A percentile compares a stretch with the other conserved stretches of the same genome.
Evolutionary conservation across 2,329 filamentous ascomycete species (phyloP).

Genomic region (Cercospora zeae-maydis): DNA sequence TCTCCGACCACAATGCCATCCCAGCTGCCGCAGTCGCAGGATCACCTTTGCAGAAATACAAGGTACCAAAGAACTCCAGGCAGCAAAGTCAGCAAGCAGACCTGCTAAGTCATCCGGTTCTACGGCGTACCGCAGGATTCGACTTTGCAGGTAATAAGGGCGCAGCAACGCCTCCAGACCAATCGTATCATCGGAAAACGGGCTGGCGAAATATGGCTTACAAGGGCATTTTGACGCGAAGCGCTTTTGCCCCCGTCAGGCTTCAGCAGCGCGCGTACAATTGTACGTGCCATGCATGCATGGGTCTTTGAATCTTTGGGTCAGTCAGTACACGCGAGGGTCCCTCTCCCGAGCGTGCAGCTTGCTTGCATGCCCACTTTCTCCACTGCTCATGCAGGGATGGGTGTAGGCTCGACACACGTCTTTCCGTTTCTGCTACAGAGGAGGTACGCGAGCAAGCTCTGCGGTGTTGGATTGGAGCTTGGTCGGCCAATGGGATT

Average conservation of each 20-base stretch:
- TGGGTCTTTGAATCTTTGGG: no score
- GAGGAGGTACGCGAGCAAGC: no score
- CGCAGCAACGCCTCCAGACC: background rate
- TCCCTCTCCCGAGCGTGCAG: background rate
- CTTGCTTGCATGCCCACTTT: background rate
- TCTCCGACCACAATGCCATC: background rate
- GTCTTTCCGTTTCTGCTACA: background rate
- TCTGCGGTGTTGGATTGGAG: background rate
- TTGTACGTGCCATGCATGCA: background rate
- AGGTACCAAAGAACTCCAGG: background rate
- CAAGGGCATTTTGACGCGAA: background rate
- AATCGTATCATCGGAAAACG: background rate
- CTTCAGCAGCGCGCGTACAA: background rate
- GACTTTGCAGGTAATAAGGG: background rate
- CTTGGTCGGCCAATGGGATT: background rate
- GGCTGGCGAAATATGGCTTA: background rate
- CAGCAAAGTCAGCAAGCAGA: conserved; percentile 1
- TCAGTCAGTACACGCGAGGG: background rate
- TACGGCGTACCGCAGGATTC: background rate
- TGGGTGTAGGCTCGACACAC: background rate
- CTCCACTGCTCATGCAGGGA: background rate
- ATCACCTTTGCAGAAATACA: background rate
- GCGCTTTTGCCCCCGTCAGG: background rate
- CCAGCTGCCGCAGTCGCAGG: background rate
- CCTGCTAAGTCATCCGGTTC: background rate